A percentile compares a stretch with the other conserved stretches of the same genome.
These are phyloP conservation scores for Podila horticola DNA, from an alignment of 192 early-diverging fungal species.

Conservation along the genomic window DNA sequence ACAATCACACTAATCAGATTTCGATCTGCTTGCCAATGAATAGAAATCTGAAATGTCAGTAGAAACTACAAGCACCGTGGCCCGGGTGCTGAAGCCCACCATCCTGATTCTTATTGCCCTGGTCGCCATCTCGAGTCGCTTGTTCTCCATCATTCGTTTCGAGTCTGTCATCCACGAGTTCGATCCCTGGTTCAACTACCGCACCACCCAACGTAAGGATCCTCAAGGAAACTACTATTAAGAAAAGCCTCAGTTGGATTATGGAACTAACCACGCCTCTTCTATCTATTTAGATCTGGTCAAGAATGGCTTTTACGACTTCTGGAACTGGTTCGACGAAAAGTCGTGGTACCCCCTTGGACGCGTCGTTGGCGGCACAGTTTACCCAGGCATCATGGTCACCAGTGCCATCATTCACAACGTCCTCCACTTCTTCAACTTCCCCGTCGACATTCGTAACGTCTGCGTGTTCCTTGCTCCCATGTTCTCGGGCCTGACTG, in stretches of 20 bases:
- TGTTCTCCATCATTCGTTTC: slow-evolving; percentile 98
- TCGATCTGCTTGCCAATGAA: not conserved
- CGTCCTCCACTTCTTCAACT: slow-evolving; percentile 91
- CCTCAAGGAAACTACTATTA: not conserved
- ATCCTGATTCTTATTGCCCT: slow-evolving; percentile 91
- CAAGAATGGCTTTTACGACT: slow-evolving; percentile 95
- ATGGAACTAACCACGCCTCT: not conserved
- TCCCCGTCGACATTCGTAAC: slow-evolving; percentile 98
- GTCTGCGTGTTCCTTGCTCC: slow-evolving; percentile 99
- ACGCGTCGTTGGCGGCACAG: slow-evolving; percentile 98
- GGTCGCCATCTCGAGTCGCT: slow-evolving; percentile 88
- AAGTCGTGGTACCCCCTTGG: slow-evolving; percentile 98
- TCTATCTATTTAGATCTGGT: slow-evolving; percentile 71
- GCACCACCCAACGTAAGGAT: slow-evolving; percentile 78
- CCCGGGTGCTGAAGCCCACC: slow-evolving; percentile 77
- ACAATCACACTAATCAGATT: not conserved
- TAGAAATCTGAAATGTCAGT: slow-evolving; percentile 21
- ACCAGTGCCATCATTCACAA: slow-evolving; percentile 96
- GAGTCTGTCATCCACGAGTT: slow-evolving; percentile 99
- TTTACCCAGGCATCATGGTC: slow-evolving; percentile 99
- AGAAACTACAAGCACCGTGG: slow-evolving; percentile 43
- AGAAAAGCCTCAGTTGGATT: not conserved
- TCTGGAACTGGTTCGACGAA: slow-evolving; percentile 99
- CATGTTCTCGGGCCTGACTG: slow-evolving; percentile 96
- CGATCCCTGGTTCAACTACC: slow-evolving; percentile 99